phyloP scores from a whole-genome alignment of 148 eudicot species.

The Fagopyrum esculentum region DNA sequence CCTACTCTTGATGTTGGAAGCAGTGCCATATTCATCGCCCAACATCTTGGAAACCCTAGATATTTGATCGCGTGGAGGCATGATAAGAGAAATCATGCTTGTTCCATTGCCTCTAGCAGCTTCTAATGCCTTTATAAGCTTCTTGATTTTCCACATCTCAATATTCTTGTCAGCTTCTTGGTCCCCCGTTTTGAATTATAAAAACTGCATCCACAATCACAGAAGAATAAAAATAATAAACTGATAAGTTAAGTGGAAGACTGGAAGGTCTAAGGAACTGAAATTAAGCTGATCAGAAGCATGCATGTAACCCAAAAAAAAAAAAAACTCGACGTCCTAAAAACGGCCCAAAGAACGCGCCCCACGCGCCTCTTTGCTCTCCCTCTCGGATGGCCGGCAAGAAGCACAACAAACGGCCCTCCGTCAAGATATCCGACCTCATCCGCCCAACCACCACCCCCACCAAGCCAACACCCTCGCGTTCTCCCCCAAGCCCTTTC shows the following conservation, averaged over 20 bases:
- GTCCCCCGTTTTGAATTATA: conserved; percentile 12
- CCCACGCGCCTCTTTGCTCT: too few species aligned
- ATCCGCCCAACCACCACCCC: too few species aligned
- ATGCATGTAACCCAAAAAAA: too few species aligned
- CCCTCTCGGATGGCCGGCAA: too few species aligned
- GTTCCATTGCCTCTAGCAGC: conserved; percentile 19
- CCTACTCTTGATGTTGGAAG: conserved; percentile 18
- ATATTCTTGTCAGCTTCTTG: conserved; percentile 16
- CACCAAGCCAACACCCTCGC: too few species aligned
- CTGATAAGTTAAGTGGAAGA: not conserved
- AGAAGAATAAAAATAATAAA: not conserved
- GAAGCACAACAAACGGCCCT: too few species aligned
- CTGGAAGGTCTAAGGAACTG: too few species aligned
- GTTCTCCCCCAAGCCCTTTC: too few species aligned
- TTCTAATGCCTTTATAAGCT: conserved; percentile 17
- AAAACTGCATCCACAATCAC: not conserved
- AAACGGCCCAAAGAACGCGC: too few species aligned
- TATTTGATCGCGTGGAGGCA: conserved; percentile 17
- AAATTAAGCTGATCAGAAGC: not conserved
- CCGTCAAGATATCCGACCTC: too few species aligned
- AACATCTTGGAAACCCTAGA: conserved; percentile 16
- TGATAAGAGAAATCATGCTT: conserved; percentile 18
- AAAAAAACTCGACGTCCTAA: too few species aligned
- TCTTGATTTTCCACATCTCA: conserved; percentile 18
- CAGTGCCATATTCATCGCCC: conserved; percentile 18